A percentile compares a stretch with the other conserved stretches of the same genome.
Evolutionary conservation across 2,329 filamentous ascomycete genomes (phyloP).

Genomic region (Colletotrichum spinosum): DNA sequence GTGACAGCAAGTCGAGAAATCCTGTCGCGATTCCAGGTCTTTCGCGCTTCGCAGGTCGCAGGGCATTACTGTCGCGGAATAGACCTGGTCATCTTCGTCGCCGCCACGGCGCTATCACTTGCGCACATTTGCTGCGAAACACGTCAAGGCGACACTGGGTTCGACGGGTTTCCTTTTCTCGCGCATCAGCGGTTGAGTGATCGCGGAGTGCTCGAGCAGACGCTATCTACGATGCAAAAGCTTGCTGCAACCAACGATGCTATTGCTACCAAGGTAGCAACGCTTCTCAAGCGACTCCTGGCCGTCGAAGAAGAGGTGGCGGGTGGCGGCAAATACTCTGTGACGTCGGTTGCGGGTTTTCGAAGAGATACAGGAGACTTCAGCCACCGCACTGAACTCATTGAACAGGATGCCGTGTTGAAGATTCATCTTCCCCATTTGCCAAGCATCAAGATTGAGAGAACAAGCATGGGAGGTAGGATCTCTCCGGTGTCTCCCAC

Average conservation of each 20-base stretch:
- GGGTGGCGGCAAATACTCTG: conserved; percentile 6
- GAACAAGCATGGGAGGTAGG: not conserved
- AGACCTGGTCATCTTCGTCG: conserved; percentile 53
- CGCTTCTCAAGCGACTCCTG: conserved; percentile 46
- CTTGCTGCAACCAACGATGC: conserved; percentile 45
- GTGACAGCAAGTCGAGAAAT: conserved; percentile 53
- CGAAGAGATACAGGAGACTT: conserved; percentile 10
- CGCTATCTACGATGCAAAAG: conserved; percentile 48
- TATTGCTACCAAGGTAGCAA: conserved; percentile 45
- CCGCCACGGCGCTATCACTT: conserved; percentile 51
- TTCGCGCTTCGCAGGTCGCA: conserved; percentile 45
- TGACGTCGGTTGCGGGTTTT: not conserved
- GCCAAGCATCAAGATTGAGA: conserved; percentile 7
- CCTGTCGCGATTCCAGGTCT: conserved; percentile 48
- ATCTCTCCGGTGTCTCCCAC: not conserved
- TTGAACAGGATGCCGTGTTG: not conserved
- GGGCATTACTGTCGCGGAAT: conserved; percentile 39
- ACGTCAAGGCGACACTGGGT: conserved; percentile 28
- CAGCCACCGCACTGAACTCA: conserved; percentile 10
- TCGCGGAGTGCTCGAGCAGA: conserved; percentile 52
- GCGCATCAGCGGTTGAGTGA: conserved; percentile 53
- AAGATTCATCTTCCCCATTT: conserved; percentile 22
- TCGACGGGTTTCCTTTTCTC: conserved; percentile 40
- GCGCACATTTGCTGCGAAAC: conserved; percentile 47
- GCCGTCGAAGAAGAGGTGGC: conserved; percentile 47